Evolutionary conservation across 2,329 filamentous ascomycete genomes (phyloP).

Genomic region (Hymenotorrendiella dingleyae): DNA sequence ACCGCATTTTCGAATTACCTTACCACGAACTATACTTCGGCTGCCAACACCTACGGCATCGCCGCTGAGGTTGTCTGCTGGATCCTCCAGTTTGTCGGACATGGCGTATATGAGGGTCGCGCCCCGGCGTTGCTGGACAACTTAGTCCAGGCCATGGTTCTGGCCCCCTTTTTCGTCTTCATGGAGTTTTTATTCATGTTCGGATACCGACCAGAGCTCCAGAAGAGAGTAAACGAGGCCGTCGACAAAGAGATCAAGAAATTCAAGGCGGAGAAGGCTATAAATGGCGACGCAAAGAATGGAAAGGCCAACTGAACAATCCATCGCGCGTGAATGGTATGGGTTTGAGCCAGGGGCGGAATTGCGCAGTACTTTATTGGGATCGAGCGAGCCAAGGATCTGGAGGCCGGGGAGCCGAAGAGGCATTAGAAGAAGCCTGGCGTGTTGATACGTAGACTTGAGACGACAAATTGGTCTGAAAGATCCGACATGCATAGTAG

Average conservation of each 20-base stretch:
- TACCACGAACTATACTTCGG: slow-evolving; percentile 41
- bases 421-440: too few relatives aligned
- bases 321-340: too few relatives aligned
- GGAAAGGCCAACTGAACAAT: slow-evolving; percentile 45
- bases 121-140: slow-evolving; percentile 90
- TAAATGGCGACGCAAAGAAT: slow-evolving; percentile 36
- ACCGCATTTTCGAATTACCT: slow-evolving; percentile 73
- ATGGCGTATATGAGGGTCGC: slow-evolving; percentile 81
- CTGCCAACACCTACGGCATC: slow-evolving; percentile 52
- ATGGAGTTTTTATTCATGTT: slow-evolving; percentile 86
- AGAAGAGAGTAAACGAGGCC: slow-evolving; percentile 69
- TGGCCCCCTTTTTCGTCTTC: slow-evolving; percentile 96
- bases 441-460: too few relatives aligned
- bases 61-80: slow-evolving; percentile 69
- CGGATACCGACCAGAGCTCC: slow-evolving; percentile 84
- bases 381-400: too few relatives aligned
- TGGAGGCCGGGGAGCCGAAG: too few relatives aligned
- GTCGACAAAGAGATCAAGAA: slow-evolving; percentile 74
- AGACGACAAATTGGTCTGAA: too few relatives aligned
- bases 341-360: too few relatives aligned
- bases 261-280: slow-evolving; percentile 52
- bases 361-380: too few relatives aligned
- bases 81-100: slow-evolving; percentile 87
- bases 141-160: slow-evolving; percentile 80
- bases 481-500: too few relatives aligned